Evolutionary conservation across 2,329 filamentous ascomycete genomes (phyloP).

Genomic region (Penicillium aurantiogriseum): DNA sequence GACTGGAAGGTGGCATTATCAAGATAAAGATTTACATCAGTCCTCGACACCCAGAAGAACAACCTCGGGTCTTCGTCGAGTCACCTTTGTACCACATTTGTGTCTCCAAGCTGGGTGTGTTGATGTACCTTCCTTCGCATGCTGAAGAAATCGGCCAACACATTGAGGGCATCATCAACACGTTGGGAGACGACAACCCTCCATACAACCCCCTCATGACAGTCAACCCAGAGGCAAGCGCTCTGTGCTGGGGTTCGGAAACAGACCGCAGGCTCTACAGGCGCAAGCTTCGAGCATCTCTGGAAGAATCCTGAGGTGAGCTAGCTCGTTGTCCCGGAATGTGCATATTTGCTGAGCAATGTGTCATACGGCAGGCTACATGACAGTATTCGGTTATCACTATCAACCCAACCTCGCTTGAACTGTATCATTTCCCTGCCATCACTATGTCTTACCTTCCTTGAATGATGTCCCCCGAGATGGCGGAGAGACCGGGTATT

Average conservation of each 20-base stretch:
- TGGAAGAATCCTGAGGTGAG: conserved; percentile 1
- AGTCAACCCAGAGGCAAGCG: conserved; percentile 81
- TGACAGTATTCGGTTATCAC: not conserved
- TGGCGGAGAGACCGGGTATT: not conserved
- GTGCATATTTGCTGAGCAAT: not conserved
- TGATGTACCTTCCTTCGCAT: conserved; percentile 74
- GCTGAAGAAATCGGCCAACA: conserved; percentile 78
- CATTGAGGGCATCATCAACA: conserved; percentile 75
- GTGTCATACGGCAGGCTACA: not conserved
- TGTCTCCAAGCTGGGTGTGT: conserved; percentile 73
- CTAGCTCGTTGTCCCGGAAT: not conserved
- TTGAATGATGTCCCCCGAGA: not conserved
- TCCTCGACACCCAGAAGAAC: conserved; percentile 80
- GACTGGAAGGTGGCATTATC: conserved; percentile 88
- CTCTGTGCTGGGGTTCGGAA: conserved; percentile 77
- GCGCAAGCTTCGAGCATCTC: conserved; percentile 61
- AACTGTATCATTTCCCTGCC: not conserved
- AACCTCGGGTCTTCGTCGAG: conserved; percentile 78
- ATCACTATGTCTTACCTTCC: not conserved
- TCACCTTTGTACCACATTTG: conserved; percentile 85
- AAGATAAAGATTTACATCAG: conserved; percentile 76
- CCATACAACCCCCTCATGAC: conserved; percentile 87
- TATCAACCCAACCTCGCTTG: not conserved
- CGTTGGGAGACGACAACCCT: conserved; percentile 83
- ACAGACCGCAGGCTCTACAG: conserved; percentile 84